These are phyloP conservation scores for Zygosaccharomyces bisporus DNA, from an alignment of 805 yeast genomes.

Conservation along the genomic window DNA sequence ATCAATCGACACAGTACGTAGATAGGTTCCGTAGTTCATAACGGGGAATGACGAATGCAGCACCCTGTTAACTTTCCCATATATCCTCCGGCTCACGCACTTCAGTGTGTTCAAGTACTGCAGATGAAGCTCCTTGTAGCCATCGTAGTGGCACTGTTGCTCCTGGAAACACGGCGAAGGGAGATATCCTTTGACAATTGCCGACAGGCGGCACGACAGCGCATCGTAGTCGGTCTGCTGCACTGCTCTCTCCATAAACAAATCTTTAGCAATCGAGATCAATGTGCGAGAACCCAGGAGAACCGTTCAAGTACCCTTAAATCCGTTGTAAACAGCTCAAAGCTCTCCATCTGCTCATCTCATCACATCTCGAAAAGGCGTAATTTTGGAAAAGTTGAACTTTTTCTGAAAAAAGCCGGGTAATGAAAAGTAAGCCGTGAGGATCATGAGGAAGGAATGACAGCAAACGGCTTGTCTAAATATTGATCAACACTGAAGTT, in stretches of 20 bases:
- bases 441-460: slow-evolving; percentile 6
- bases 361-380: not conserved
- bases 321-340: not conserved
- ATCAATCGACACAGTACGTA: slow-evolving; percentile 55
- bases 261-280: not conserved
- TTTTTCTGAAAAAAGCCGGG: slow-evolving; percentile 1
- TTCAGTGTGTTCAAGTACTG: slow-evolving; percentile 24
- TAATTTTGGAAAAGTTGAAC: not conserved
- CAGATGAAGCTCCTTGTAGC: slow-evolving; percentile 23
- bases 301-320: not conserved
- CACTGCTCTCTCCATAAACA: slow-evolving; percentile 25
- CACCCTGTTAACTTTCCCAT: slow-evolving; percentile 21
- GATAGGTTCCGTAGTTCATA: slow-evolving; percentile 67
- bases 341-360: not conserved
- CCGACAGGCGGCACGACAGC: slow-evolving; percentile 56
- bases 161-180: slow-evolving; percentile 35
- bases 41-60: slow-evolving; percentile 49
- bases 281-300: not conserved
- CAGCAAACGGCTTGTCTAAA: slow-evolving; percentile 8
- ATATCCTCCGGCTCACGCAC: slow-evolving; percentile 18
- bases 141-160: slow-evolving; percentile 11
- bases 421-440: slow-evolving; percentile 3
- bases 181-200: slow-evolving; percentile 48
- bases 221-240: slow-evolving; percentile 65
- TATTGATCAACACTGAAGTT: not conserved